A percentile compares a stretch with the other conserved stretches of the same genome.
Evolutionary conservation across 2,329 filamentous ascomycete genomes (phyloP).

Genomic region (Penicillium crustosum): DNA sequence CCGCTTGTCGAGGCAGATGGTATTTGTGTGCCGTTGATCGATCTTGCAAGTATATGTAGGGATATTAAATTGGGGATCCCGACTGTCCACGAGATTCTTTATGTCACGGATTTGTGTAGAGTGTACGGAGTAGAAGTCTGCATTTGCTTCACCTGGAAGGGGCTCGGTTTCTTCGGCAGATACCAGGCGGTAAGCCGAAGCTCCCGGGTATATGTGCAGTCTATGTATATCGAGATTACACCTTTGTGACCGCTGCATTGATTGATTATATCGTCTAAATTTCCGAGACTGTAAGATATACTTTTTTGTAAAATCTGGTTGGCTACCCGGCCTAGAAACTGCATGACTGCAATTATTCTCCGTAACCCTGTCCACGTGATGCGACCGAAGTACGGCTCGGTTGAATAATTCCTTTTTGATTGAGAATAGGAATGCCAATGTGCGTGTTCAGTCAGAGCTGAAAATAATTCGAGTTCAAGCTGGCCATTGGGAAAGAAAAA

Average conservation of each 20-base stretch:
- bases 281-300: not conserved
- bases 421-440: not conserved
- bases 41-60: not conserved
- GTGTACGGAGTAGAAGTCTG: not conserved
- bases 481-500: constrained; percentile 8
- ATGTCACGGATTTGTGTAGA: not conserved
- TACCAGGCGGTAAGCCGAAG: constrained; percentile 5
- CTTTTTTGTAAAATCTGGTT: not conserved
- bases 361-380: constrained; percentile 2
- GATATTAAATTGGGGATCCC: not conserved
- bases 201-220: not conserved
- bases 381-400: not conserved
- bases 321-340: not conserved
- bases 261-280: not conserved
- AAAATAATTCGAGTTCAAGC: not conserved
- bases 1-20: not conserved
- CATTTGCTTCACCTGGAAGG: not conserved
- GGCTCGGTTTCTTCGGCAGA: constrained; percentile 2
- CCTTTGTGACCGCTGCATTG: not conserved
- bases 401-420: not conserved
- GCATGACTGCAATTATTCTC: constrained; percentile 2
- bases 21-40: not conserved
- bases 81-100: not conserved
- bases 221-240: not conserved
- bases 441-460: not conserved